These are phyloP conservation scores for Puccinia hordei DNA, from an alignment of 1,284 basidiomycete genomes.

Conservation along the genomic window DNA sequence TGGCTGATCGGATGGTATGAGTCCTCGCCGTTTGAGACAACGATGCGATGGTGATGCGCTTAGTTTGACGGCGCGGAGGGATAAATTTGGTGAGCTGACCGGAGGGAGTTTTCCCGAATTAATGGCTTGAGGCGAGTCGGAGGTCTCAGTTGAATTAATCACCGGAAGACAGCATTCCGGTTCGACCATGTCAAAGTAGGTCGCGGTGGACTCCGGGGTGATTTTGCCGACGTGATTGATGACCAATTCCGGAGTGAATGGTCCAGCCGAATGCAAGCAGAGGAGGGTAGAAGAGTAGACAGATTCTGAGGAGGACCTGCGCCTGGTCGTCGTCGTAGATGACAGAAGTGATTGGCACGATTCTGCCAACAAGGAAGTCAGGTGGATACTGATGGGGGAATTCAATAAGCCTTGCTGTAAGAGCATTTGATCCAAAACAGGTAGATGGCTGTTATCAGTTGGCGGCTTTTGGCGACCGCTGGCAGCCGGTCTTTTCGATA, in stretches of 20 bases:
- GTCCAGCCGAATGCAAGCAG: slow-evolving; percentile 20
- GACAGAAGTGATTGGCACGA: background rate
- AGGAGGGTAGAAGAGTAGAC: background rate
- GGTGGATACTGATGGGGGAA: slow-evolving; percentile 40
- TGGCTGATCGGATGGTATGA: slow-evolving; percentile 26
- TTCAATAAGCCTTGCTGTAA: slow-evolving; percentile 35
- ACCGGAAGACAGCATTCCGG: background rate
- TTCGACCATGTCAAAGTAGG: background rate
- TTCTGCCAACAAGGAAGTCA: slow-evolving; percentile 17
- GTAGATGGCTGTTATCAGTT: background rate
- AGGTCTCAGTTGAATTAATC: background rate
- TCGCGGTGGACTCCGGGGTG: slow-evolving; percentile 20
- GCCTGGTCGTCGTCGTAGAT: background rate
- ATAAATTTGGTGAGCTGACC: slow-evolving; percentile 20
- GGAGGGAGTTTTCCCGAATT: background rate
- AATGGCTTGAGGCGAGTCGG: background rate
- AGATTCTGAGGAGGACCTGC: slow-evolving; percentile 17
- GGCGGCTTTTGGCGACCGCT: background rate
- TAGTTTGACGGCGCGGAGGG: slow-evolving; percentile 28
- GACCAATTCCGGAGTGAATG: slow-evolving; percentile 41
- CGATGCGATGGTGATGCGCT: slow-evolving; percentile 10
- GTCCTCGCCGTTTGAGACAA: slow-evolving; percentile 30
- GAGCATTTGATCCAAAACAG: slow-evolving; percentile 32
- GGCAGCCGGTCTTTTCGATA: background rate
- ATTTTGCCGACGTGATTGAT: slow-evolving; percentile 11